Evolutionary conservation across 2,329 filamentous ascomycete species (phyloP), one percentile per base, ranked within the genome.

Genomic region (Penicillium sp.): DNA sequence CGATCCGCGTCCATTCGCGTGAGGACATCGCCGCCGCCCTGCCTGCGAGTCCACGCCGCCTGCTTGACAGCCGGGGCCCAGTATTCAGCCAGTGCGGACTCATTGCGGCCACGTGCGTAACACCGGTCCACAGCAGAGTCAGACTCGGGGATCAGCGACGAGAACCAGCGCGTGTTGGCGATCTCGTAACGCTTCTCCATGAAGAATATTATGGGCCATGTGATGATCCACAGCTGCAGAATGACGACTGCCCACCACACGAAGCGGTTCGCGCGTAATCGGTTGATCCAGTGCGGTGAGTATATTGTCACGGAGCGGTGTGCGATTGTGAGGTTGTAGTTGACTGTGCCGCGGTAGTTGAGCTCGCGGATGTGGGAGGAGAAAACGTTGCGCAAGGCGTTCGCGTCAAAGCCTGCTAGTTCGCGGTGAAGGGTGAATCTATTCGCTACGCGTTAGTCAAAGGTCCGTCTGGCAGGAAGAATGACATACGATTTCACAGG

Each of bases 271-370:
- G 65, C 63, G n/a, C 73, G 71, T 1, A 72, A 48, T 2, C 55
- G 65, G 57, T 75, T 75, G 44, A 75, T 63, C 65, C 70, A 73
- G 42, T 73, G 70, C 2, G 73, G 72, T 1, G 72, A 74, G 56
- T 73, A 74, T 46, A 75, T 56, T 18, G 67, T 72, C 16, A 75
- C 55, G 5, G 61, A 63, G 21, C 58, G 46, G 50, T 72, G 64
- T n/a, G 62, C 56, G n/a, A 65, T 48, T 1, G 51, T 50, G 1
- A 64, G 57, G 0, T 36, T 43, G 41, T 73, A 64, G 27, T n/a
- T 42, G 24, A 75, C 65, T 1, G 57, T 56, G 46, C 73, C 73
- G 45, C 64, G 66, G 58, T 75, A 75, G 48, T 73, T 72, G 13
- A 70, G 68, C 13, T 66, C 59, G 42, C 72, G 71, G 39, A 75